Evolutionary conservation across 139 green algal genomes (phyloP), one percentile per base, ranked within the genome.

Genomic region (Raphidocelis subcapitata): DNA sequence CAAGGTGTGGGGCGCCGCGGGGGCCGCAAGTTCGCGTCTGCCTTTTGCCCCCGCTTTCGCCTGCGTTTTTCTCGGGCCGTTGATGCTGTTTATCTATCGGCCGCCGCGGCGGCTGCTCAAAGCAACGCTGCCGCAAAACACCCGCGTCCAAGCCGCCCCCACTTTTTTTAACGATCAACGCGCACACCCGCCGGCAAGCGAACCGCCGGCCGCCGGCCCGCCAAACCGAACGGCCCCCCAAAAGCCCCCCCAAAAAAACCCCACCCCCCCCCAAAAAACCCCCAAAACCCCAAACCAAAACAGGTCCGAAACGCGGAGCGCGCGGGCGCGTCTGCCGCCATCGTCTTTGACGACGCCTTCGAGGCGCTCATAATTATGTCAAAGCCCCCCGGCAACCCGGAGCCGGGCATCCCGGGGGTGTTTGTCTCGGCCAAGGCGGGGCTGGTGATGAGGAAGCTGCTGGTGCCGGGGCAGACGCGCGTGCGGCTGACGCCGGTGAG

Each of bases 341-440:
- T 96, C 18, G 81, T 96, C 16, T 93, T 92, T 61, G 91, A 96
- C 32, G 72, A 66, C 26, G 62, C 54, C 0, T 82, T 81, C 55
- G 87, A 91, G 77, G 72, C 77, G 29, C 79, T 96, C 15, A 84
- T 96, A 69, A 91, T 95, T 62, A 96, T 96, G 91, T 77, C 66
- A 57, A 93, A 91, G 79, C 86, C 88, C 0, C 33, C 33, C 0
- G 74, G 62, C 29, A 74, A 92, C 55, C 65, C 71, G 2, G 85
- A 91, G 28, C 91, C 91, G 0, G 67, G 55, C 67, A 96, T 96
- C 59, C 90, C 91, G 12, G 65, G 90, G 12, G 87, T 92, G 23
- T 96, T 96, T 80, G 85, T 96, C 10, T 79, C 83, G 10, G 73
- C 89, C 65, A 85, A 85, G 51, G 79, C 82, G 0, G 91, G 91